Evolutionary conservation across 2,329 filamentous ascomycete genomes (phyloP), one percentile per base, ranked within the genome.

Genomic region (Diaporthe humulicola): DNA sequence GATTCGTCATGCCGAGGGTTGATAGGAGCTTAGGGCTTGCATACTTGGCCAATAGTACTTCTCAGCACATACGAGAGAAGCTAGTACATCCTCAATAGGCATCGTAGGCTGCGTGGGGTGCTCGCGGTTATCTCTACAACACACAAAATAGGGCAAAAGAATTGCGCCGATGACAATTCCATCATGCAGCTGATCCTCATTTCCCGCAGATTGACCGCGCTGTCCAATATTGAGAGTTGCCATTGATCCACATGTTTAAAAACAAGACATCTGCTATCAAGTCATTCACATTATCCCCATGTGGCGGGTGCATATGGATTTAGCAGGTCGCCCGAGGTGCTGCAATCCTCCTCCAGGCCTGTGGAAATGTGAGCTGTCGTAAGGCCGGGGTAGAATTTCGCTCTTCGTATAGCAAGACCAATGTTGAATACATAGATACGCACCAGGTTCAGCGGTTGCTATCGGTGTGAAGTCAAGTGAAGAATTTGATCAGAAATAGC

Each of bases 21-120:
- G 38, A 45, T 30, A 61, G n/a, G n/a, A 61, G 58, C 58, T 61
- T 28, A 30, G 14, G 58, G 58, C 38, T 45, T 64, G 58, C 58
- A 45, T 64, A 42, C 36, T 30, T 14, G 38, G 30, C 38, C n/a
- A 45, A 64, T 64, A 64, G 58, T 22, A 22, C 25, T 28, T 30
- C 38, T 64, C 40, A 64, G 38, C 38, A 9, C n/a, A 30, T 42
- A 30, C 58, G 28, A 30, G 38, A 42, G 42, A 25, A 30, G 58
- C 17, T 45, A 45, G 58, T 19, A 64, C 17, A 42, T 19, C n/a
- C 1, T 42, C 22, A 61, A 19, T 19, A 38, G 8, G 52, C 56
- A 15, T 38, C 4, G 33, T 58, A 7, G 40, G 57, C 57, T 60
- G 17, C 7, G 36, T 17, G 17, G n/a, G 36, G 22, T 33, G 33